Evolutionary conservation across 2,329 filamentous ascomycete species (phyloP), one percentile per base, ranked within the genome.

Genomic region (Ophiobolus disseminans): DNA sequence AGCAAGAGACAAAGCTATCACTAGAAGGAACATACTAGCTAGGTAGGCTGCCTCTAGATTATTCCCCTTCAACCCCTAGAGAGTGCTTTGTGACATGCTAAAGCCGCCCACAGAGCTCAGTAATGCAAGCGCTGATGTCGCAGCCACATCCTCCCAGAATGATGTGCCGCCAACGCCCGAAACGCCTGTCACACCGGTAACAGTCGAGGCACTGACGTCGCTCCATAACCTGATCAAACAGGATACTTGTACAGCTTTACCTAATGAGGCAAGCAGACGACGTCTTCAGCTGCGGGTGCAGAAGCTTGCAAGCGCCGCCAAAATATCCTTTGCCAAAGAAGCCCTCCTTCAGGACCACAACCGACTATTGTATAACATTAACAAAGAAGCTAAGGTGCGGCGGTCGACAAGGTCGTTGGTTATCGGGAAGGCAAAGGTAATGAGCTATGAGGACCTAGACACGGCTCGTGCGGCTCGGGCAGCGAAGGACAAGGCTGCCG

Each of bases 291-390:
- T 6, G 23, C 23, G 23, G 6, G 35, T 50, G 41, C 44, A 48
- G 47, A 61, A 56, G 34, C 40, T 63, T 5, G 47, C 41, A 21
- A 60, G 22, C 21, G 65, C 67, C 23, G 57, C 60, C 47, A 17
- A 64, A 55, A 57, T 50, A 42, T 61, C 50, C n/a, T 63, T 62
- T 50, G 54, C 60, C 19, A 21, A 63, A 34, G 16, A 20, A 42
- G 35, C 54, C 42, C 58, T 73, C 17, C 58, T 58, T 13, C 41
- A 67, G 36, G 59, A 71, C 31, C 55, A 61, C 30, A 69, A 60
- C 37, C 37, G 50, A 38, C 60, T 68, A 49, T 58, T 72, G 30
- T 45, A 36, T 16, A 53, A 52, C 44, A 58, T 65, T 7, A 64
- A 68, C 41, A 63, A 65, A 35, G 61, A 67, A 57, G 55, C 55